Conservation (phyloP, 306 rosid genomes). For the Amphicarpaea edgeworthii region DNA sequence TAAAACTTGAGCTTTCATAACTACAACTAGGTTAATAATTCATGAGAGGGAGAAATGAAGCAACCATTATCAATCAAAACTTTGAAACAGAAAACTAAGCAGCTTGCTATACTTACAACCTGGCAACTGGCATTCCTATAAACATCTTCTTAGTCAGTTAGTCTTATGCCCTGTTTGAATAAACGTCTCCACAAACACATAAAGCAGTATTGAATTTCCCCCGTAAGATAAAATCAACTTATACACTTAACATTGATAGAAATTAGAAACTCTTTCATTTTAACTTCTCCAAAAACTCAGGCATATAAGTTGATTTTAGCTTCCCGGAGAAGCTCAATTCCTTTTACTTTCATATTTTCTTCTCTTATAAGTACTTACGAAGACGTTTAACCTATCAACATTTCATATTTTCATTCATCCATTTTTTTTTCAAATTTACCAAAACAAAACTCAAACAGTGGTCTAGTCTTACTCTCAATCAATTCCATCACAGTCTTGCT, state of each 20-base stretch:
- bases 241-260: not conserved
- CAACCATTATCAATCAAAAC: not conserved
- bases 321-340: not conserved
- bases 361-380: not conserved
- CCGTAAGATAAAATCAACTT: not conserved
- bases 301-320: not conserved
- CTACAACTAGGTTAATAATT: not conserved
- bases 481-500: too few species aligned
- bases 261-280: not conserved
- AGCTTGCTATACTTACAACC: constrained; percentile 4
- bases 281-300: not conserved
- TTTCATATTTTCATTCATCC: not conserved
- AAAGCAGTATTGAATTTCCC: not conserved
- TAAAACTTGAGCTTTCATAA: not conserved
- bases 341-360: not conserved
- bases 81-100: not conserved
- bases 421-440: not conserved
- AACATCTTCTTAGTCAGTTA: not conserved
- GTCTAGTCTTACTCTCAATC: not conserved
- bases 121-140: constrained; percentile 4
- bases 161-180: not conserved
- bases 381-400: not conserved
- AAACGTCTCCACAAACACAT: not conserved
- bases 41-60: constrained; percentile 4
- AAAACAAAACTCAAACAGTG: constrained; percentile 9